phyloP scores from a whole-genome alignment of 371 early-diverging fungal genomes.

The Syncephalis fuscata region DNA sequence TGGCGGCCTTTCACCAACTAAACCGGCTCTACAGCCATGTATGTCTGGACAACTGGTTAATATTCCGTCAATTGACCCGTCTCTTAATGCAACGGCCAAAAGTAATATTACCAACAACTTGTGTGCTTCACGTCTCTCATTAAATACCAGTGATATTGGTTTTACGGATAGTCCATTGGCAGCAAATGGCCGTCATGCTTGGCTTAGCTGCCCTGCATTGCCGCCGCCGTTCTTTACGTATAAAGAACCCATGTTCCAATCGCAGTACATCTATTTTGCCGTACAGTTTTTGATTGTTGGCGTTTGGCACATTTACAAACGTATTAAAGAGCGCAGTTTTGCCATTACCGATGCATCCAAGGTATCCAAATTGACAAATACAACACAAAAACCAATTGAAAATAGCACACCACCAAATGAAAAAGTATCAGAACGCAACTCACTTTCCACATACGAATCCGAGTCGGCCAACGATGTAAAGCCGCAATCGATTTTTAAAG shows the following conservation, averaged over 20 bases:
- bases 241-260: conserved; percentile 33
- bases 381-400: not conserved
- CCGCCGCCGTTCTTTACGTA: conserved; percentile 25
- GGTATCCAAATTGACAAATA: conserved; percentile 8
- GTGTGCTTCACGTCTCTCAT: conserved; percentile 18
- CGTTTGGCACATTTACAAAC: conserved; percentile 30
- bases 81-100: conserved; percentile 27
- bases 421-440: too few species aligned
- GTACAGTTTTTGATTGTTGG: conserved; percentile 15
- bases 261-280: conserved; percentile 1
- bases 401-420: not conserved
- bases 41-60: conserved; percentile 21
- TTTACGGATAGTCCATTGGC: too few species aligned
- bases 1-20: conserved; percentile 1
- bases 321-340: too few species aligned
- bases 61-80: conserved; percentile 10
- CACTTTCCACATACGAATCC: too few species aligned
- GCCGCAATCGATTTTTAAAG: conserved; percentile 31
- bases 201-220: conserved; percentile 29
- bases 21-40: not conserved
- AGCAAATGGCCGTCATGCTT: conserved; percentile 8
- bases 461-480: conserved; percentile 2
- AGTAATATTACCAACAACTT: conserved; percentile 17
- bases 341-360: conserved; percentile 2
- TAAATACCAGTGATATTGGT: too few species aligned